Evolutionary conservation across 148 eudicot genomes (phyloP).

Genomic region (Nyssa sinensis): DNA sequence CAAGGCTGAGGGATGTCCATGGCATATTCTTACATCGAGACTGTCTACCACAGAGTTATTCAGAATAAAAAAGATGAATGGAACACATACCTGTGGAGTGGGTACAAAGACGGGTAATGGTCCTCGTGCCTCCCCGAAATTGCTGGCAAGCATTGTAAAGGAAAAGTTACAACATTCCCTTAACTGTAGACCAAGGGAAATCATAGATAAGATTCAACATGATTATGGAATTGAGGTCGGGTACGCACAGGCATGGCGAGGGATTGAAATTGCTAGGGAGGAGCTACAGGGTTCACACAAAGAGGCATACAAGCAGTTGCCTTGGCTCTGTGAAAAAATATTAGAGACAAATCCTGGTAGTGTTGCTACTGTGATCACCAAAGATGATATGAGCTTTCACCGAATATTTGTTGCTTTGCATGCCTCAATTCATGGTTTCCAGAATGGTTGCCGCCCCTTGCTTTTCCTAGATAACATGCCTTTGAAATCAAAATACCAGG

Average conservation of each 20-base stretch:
- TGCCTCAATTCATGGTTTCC: conserved; percentile 41
- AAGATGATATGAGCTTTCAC: conserved; percentile 42
- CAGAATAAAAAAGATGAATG: conserved; percentile 36
- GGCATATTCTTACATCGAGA: conserved; percentile 36
- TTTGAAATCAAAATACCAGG: conserved; percentile 39
- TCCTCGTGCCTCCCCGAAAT: conserved; percentile 31
- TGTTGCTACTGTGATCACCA: conserved; percentile 29
- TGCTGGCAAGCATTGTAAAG: conserved; percentile 34
- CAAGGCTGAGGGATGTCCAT: conserved; percentile 35
- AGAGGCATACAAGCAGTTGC: too few relatives aligned
- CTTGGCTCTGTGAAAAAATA: conserved; percentile 36
- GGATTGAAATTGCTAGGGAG: conserved; percentile 36
- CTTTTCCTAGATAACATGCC: conserved; percentile 37
- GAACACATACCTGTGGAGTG: conserved; percentile 32
- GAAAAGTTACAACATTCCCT: conserved; percentile 36
- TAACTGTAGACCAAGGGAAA: conserved; percentile 35
- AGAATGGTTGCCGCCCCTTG: conserved; percentile 36
- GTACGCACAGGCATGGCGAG: conserved; percentile 39
- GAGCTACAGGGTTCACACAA: conserved; percentile 41
- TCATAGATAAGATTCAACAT: conserved; percentile 34
- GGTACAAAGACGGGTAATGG: conserved; percentile 26
- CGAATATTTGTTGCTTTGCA: conserved; percentile 35
- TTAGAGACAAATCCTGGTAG: conserved; percentile 44
- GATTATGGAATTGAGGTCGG: conserved; percentile 39
- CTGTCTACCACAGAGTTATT: conserved; percentile 35